Conservation (phyloP, 768 basidiomycete species). For the Rhodotorula toruloides region DNA sequence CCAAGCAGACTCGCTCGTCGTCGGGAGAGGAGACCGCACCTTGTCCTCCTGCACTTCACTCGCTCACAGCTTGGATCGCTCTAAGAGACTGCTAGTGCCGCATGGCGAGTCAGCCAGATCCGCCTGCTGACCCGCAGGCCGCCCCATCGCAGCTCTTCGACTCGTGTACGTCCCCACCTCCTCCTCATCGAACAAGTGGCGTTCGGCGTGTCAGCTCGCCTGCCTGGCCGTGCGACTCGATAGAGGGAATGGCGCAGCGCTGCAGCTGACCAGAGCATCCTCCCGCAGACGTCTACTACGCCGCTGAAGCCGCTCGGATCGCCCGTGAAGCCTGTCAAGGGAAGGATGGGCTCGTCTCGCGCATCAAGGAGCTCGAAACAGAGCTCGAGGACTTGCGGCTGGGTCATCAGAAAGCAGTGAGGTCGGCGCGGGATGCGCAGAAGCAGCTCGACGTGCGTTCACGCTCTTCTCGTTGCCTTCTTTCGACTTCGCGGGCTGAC, state of each 20-base stretch:
- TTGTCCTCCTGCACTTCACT: background rate
- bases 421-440: constrained; percentile 13
- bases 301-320: constrained; percentile 10
- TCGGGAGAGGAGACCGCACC: background rate
- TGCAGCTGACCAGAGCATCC: background rate
- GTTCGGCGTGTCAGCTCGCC: too few species aligned
- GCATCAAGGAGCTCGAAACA: constrained; percentile 11
- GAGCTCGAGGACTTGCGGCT: constrained; percentile 13
- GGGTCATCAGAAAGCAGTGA: constrained; percentile 1
- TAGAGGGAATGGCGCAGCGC: background rate
- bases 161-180: background rate
- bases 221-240: too few species aligned
- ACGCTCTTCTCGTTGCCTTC: background rate
- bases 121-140: background rate
- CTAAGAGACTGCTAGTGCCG: background rate
- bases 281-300: constrained; percentile 11
- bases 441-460: constrained; percentile 24
- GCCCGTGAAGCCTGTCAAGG: constrained; percentile 12
- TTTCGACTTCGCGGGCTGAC: too few species aligned
- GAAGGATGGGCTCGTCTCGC: background rate
- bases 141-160: background rate
- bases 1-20: background rate
- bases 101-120: too few species aligned
- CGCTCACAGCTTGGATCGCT: background rate
- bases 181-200: constrained; percentile 1